A percentile compares a stretch with the other conserved stretches of the same genome.
Evolutionary conservation across 768 basidiomycete genomes (phyloP).

Genomic region (Russula virescens): DNA sequence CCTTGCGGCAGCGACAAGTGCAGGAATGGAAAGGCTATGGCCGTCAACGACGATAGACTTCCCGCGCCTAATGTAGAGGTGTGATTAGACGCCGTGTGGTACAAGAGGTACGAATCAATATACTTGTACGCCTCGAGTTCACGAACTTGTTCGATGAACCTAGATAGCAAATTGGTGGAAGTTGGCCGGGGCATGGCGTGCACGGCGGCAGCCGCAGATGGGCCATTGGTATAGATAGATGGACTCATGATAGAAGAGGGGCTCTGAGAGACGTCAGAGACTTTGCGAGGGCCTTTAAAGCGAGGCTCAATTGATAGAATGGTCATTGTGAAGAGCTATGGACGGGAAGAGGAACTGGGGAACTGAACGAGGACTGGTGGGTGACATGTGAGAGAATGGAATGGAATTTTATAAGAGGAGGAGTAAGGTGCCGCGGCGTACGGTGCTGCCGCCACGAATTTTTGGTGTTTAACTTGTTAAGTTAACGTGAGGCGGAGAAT

Average conservation of each 20-base stretch:
- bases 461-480: background rate
- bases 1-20: conserved; percentile 71
- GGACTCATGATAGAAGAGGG: background rate
- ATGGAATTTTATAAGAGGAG: conserved; percentile 11
- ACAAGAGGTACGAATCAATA: conserved; percentile 23
- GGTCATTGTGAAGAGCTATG: conserved; percentile 13
- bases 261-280: background rate
- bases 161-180: conserved; percentile 39
- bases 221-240: background rate
- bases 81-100: conserved; percentile 6
- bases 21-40: conserved; percentile 64
- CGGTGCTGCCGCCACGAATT: background rate
- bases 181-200: background rate
- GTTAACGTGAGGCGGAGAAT: background rate
- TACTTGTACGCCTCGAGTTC: conserved; percentile 65
- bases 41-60: conserved; percentile 62
- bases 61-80: conserved; percentile 45
- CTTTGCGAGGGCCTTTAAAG: conserved; percentile 8
- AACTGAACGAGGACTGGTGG: background rate
- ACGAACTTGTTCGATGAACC: conserved; percentile 52
- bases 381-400: background rate
- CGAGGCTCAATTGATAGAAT: conserved; percentile 20
- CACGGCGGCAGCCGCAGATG: background rate
- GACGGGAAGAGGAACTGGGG: background rate
- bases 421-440: background rate